A percentile compares a stretch with the other conserved stretches of the same genome.
These are phyloP conservation scores for Aeminium ludgeri DNA, from an alignment of 495 filamentous ascomycete species.

Conservation along the genomic window DNA sequence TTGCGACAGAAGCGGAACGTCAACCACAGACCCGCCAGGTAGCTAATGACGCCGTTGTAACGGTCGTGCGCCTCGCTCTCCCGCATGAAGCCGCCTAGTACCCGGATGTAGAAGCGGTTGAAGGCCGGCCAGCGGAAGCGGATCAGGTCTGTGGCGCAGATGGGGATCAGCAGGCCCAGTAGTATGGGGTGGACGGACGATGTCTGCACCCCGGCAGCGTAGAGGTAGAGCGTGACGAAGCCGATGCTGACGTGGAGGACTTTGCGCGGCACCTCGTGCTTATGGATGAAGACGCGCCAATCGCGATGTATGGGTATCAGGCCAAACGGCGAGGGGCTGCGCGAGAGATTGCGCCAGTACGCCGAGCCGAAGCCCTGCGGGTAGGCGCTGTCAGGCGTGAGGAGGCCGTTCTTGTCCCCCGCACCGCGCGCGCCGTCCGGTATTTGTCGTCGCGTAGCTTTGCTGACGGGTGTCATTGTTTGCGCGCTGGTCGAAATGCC, in stretches of 20 bases:
- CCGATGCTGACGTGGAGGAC: slow-evolving; percentile 83
- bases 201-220: slow-evolving; percentile 57
- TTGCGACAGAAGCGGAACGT: slow-evolving; percentile 81
- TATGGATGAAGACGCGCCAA: slow-evolving; percentile 52
- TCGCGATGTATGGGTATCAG: slow-evolving; percentile 83
- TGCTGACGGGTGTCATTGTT: slow-evolving; percentile 11
- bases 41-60: slow-evolving; percentile 95
- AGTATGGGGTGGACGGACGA: slow-evolving; percentile 64
- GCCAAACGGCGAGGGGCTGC: slow-evolving; percentile 79
- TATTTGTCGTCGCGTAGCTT: slow-evolving; percentile 5
- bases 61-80: slow-evolving; percentile 72
- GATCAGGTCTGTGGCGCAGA: slow-evolving; percentile 62
- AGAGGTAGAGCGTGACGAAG: slow-evolving; percentile 73
- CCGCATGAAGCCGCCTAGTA: slow-evolving; percentile 81
- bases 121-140: slow-evolving; percentile 65
- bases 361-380: slow-evolving; percentile 22
- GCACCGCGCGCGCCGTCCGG: slow-evolving; percentile 2
- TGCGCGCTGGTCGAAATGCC: slow-evolving; percentile 15
- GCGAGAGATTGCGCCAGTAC: slow-evolving; percentile 64
- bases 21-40: slow-evolving; percentile 74
- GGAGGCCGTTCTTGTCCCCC: slow-evolving; percentile 40
- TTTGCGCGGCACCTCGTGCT: slow-evolving; percentile 63
- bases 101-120: slow-evolving; percentile 74
- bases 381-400: slow-evolving; percentile 43
- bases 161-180: slow-evolving; percentile 69